Evolutionary conservation across 2,329 filamentous ascomycete species (phyloP), one percentile per base, ranked within the genome.

Genomic region (Xylaria sp.): DNA sequence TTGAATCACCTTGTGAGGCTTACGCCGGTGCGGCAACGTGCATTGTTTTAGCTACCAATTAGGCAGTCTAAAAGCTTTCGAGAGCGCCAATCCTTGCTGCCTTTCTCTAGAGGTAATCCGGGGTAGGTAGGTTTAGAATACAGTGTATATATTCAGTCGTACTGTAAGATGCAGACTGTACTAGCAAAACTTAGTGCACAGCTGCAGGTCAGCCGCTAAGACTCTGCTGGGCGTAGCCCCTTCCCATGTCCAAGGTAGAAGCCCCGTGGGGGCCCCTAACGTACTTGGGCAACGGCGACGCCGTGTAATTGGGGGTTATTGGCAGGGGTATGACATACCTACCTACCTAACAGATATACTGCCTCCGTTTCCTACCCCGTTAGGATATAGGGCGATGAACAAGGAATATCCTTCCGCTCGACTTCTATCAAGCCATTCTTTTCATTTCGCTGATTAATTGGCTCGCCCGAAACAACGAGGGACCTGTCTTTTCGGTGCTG

Each of bases 11-110:
- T 60, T 36, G 41, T n/a, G 41, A 49, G 41, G 25, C 56, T 48
- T 59, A 41, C 56, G 56, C 56, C 56, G 56, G 56, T 41, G 56
- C 46, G 46, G 46, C 46, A 49, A 49, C 46, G 46, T 49, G 46
- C 46, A 49, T 49, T 12, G 46, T 49, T 23, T 46, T 46, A 46
- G 41, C 41, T 46, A n/a, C 15, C 18, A n/a, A 18, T 18, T 46
- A n/a, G 15, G 36, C 13, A 33, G 25, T n/a, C 49, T 62, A 54
- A 52, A 52, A 2, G 49, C 48, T 41, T 41, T 41, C 39, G 13
- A 5, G 39, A 15, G 10, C 39, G 12, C 39, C 39, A 15, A 41
- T 41, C 39, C 39, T 41, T 41, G 39, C 41, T 48, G 20, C 18
- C 18, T 7, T 20, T 9, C 4, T 2, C n/a, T 7, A 20, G 18